phyloP scores from a whole-genome alignment of 306 rosid species.

The Castanea sativa region DNA sequence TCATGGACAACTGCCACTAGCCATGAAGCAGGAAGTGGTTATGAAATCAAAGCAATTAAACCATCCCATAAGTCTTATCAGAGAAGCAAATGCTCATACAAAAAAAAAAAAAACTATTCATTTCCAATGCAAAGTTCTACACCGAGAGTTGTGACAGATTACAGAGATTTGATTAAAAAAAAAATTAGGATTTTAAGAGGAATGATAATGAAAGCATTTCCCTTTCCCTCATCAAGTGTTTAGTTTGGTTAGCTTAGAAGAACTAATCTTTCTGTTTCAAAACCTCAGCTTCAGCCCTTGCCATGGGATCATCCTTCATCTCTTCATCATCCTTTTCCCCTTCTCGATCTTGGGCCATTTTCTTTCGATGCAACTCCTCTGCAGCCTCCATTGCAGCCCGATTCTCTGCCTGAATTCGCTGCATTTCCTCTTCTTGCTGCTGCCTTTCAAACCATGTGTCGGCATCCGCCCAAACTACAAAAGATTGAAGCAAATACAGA shows the following conservation, averaged over 20 bases:
- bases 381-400: slow-evolving; percentile 86
- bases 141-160: background rate
- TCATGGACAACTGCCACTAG: background rate
- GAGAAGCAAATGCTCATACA: background rate
- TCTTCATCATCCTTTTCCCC: slow-evolving; percentile 87
- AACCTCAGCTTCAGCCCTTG: slow-evolving; percentile 77
- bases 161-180: background rate
- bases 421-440: slow-evolving; percentile 98
- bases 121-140: background rate
- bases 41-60: background rate
- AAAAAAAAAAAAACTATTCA: background rate
- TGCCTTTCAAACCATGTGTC: slow-evolving; percentile 99
- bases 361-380: slow-evolving; percentile 80
- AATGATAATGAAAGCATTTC: slow-evolving; percentile 2
- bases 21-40: background rate
- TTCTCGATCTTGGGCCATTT: slow-evolving; percentile 65
- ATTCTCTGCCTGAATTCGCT: slow-evolving; percentile 69
- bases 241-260: background rate
- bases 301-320: slow-evolving; percentile 73
- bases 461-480: slow-evolving; percentile 95
- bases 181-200: background rate
- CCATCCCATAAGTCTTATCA: background rate
- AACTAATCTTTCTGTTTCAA: slow-evolving; percentile 33
- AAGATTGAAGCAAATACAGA: background rate
- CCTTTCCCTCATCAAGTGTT: slow-evolving; percentile 17